Percentiles rank a stretch among this genome's conserved stretches.
phyloP scores from a whole-genome alignment of 305 asterid genomes.

The Rubia occidens region DNA sequence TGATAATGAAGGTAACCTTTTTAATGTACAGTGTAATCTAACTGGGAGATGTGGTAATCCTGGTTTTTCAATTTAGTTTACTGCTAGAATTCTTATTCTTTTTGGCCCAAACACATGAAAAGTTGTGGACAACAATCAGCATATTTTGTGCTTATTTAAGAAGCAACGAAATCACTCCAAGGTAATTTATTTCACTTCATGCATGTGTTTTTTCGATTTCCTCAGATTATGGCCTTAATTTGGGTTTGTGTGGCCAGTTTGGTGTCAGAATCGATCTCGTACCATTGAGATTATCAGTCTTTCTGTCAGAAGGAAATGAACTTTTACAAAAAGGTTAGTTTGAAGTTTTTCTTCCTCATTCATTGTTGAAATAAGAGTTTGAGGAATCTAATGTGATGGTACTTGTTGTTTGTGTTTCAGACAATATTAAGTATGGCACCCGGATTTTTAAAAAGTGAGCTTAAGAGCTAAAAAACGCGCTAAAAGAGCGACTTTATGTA shows the following conservation, averaged over 20 bases:
- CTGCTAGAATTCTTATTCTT: no score
- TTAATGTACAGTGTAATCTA: no score
- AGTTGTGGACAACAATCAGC: no score
- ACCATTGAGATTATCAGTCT: slow-evolving; percentile 65
- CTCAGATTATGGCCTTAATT: slow-evolving; percentile 12
- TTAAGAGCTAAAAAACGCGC: no score
- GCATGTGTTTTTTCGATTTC: not conserved
- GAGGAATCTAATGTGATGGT: slow-evolving; percentile 16
- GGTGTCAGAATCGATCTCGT: slow-evolving; percentile 83
- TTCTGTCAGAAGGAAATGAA: slow-evolving; percentile 43
- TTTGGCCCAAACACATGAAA: no score
- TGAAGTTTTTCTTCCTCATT: not conserved
- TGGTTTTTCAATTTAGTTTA: no score
- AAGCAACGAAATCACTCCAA: slow-evolving; percentile 23
- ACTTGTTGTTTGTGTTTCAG: slow-evolving; percentile 33
- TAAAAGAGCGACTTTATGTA: no score
- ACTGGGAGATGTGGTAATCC: no score
- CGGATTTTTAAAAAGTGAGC: no score
- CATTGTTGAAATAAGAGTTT: not conserved
- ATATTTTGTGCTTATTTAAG: no score
- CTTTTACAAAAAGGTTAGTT: slow-evolving; percentile 45
- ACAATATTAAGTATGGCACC: slow-evolving; percentile 46
- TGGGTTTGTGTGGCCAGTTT: slow-evolving; percentile 43
- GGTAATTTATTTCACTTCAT: slow-evolving; percentile 33
- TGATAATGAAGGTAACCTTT: no score